These are phyloP conservation scores for Deinandra increscens DNA, from an alignment of 129 eudicot genomes.

Conservation along the genomic window DNA sequence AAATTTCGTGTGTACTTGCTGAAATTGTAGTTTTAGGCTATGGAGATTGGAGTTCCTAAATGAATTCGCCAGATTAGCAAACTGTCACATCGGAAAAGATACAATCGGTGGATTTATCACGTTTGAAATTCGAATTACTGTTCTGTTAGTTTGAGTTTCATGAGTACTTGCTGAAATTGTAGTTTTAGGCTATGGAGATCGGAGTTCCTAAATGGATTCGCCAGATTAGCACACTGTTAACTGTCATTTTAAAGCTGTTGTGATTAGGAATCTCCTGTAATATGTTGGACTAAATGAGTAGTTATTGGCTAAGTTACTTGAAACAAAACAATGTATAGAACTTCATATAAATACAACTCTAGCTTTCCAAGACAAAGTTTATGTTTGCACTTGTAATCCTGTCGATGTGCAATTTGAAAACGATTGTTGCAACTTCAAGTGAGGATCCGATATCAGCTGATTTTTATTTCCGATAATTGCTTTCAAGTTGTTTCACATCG, in stretches of 20 bases:
- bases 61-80: neutral
- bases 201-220: neutral
- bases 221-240: constrained; percentile 8
- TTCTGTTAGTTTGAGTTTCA: constrained; percentile 8
- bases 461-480: too few species aligned
- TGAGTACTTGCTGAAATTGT: neutral
- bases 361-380: too few species aligned
- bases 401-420: too few species aligned
- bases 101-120: neutral
- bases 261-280: too few species aligned
- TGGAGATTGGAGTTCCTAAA: neutral
- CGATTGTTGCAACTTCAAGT: too few species aligned
- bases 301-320: too few species aligned
- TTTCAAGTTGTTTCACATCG: neutral
- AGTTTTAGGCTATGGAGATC: neutral
- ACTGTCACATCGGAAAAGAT: neutral
- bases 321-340: too few species aligned
- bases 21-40: neutral
- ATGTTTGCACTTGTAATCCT: too few species aligned
- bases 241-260: too few species aligned
- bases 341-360: too few species aligned
- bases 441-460: too few species aligned
- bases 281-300: too few species aligned
- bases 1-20: neutral
- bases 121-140: neutral